Evolutionary conservation across 78 protist species (phyloP).

Genomic region (slime mould (Dictyostelium discoideum)): dicty_2.7 NC_007091.3:4719501-4720000

Average conservation of each 20-base stretch:
- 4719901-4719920: conserved; percentile 49
- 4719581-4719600: conserved; percentile 56
- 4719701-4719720: conserved; percentile 25
- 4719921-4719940: conserved; percentile 4
- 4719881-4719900: conserved; percentile 30
- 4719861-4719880: conserved; percentile 26
- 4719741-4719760: conserved; percentile 30
- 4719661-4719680: conserved; percentile 47
- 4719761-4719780: conserved; percentile 15
- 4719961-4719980: conserved; percentile 14
- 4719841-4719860: conserved; percentile 38
- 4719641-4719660: neutral
- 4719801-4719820: neutral
- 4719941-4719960: conserved; percentile 21
- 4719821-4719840: neutral
- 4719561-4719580: conserved; percentile 50
- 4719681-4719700: conserved; percentile 15
- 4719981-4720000: conserved; percentile 4
- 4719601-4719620: conserved; percentile 37
- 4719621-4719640: conserved; percentile 64
- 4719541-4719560: conserved; percentile 37
- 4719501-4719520: conserved; percentile 26
- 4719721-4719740: conserved; percentile 40
- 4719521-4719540: conserved; percentile 27
- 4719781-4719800: neutral